Evolutionary conservation across 1,139 yeast species (phyloP).

Genomic region (Debaryomyces sp.): DNA sequence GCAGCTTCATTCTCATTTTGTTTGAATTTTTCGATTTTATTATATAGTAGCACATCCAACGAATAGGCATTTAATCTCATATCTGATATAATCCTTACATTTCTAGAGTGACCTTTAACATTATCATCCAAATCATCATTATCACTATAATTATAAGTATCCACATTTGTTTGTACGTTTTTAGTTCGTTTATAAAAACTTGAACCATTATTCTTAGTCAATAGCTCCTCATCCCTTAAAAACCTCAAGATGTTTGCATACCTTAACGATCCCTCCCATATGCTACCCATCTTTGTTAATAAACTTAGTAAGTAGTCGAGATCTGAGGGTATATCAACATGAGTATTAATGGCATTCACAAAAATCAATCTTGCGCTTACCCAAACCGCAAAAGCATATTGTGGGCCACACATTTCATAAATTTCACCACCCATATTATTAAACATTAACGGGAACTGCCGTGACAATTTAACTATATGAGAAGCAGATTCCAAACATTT

Average conservation of each 20-base stretch:
- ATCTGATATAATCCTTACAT: conserved; percentile 3
- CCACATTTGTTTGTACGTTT: background rate
- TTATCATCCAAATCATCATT: background rate
- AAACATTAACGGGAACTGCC: background rate
- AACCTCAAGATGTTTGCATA: conserved; percentile 17
- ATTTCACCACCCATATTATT: conserved; percentile 8
- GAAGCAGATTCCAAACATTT: background rate
- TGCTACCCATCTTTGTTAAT: conserved; percentile 14
- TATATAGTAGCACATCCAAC: background rate
- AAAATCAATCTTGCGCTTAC: conserved; percentile 19
- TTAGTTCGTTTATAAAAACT: background rate
- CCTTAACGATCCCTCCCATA: conserved; percentile 20
- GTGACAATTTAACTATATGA: background rate
- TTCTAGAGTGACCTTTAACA: background rate
- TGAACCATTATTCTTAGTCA: background rate
- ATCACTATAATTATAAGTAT: background rate
- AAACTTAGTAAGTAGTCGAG: conserved; percentile 15
- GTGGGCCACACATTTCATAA: conserved; percentile 19
- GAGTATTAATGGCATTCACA: conserved; percentile 13
- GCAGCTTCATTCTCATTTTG: background rate
- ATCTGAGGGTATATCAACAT: conserved; percentile 14
- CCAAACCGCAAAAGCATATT: conserved; percentile 22
- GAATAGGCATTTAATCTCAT: conserved; percentile 8
- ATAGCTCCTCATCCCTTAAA: background rate
- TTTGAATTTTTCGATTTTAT: background rate